phyloP scores from a whole-genome alignment of 73 alveolate species.

The Uronychia setigera region DNA sequence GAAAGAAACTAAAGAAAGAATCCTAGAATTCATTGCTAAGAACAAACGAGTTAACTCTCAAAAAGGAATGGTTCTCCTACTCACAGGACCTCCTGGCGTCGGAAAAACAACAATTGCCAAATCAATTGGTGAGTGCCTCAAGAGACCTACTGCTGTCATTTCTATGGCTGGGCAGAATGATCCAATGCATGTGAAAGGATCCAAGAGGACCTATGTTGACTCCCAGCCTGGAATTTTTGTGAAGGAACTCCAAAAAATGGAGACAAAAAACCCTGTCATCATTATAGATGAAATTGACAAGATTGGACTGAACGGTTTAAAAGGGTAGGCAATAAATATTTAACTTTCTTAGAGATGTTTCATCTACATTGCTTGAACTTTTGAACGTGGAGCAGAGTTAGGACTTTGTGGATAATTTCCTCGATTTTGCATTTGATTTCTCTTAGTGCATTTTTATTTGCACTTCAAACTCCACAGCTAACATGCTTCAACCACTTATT shows the following conservation, averaged over 20 bases:
- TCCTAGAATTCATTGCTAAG: constrained; percentile 82
- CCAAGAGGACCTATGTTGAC: constrained; percentile 85
- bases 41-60: constrained; percentile 72
- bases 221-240: constrained; percentile 85
- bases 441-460: constrained; percentile 76
- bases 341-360: constrained; percentile 23
- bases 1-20: constrained; percentile 79
- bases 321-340: constrained; percentile 13
- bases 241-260: constrained; percentile 70
- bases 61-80: constrained; percentile 78
- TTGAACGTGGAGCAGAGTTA: constrained; percentile 80
- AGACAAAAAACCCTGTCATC: constrained; percentile 79
- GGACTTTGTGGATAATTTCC: constrained; percentile 73
- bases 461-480: constrained; percentile 76
- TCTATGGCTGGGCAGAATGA: constrained; percentile 87
- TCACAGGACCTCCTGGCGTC: constrained; percentile 91
- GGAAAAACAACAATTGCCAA: constrained; percentile 87
- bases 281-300: constrained; percentile 88
- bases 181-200: constrained; percentile 81
- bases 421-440: constrained; percentile 82
- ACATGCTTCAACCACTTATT: constrained; percentile 82
- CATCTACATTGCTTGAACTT: constrained; percentile 72
- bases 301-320: constrained; percentile 44
- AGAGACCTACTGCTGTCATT: constrained; percentile 74
- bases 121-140: constrained; percentile 73